These are phyloP conservation scores for Closterium sp. DNA, from an alignment of 139 green algal genomes.

Conservation along the genomic window DNA sequence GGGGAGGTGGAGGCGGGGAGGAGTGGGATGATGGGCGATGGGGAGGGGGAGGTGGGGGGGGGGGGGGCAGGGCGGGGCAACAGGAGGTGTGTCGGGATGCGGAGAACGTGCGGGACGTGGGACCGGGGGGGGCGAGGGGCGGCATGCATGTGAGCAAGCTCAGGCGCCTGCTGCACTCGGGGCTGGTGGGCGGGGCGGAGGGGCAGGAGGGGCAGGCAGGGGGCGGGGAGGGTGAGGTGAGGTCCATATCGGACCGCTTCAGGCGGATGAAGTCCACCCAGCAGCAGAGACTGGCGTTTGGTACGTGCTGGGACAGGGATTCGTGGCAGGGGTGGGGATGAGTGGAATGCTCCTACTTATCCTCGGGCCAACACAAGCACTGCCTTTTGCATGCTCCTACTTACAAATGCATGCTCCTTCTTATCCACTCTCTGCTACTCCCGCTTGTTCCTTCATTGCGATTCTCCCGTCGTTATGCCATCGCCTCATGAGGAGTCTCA, in stretches of 20 bases:
- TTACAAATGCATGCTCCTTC: too few relatives aligned
- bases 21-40: too few relatives aligned
- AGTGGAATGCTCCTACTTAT: not conserved
- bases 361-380: not conserved
- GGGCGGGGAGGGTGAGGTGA: not conserved
- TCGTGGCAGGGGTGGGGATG: not conserved
- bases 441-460: too few relatives aligned
- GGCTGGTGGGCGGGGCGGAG: not conserved
- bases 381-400: too few relatives aligned
- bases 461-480: too few relatives aligned
- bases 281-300: constrained; percentile 41
- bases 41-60: not conserved
- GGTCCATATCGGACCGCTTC: constrained; percentile 36
- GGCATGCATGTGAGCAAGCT: not conserved
- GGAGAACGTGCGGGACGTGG: not conserved
- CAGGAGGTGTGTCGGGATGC: not conserved
- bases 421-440: too few relatives aligned
- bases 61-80: not conserved
- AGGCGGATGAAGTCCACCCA: constrained; percentile 32
- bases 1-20: not conserved
- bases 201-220: not conserved
- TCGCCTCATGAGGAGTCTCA: too few relatives aligned
- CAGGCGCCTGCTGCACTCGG: not conserved
- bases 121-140: not conserved
- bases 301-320: not conserved